phyloP scores from a whole-genome alignment of 164 flowering plant genomes.

The Piper longum region DNA sequence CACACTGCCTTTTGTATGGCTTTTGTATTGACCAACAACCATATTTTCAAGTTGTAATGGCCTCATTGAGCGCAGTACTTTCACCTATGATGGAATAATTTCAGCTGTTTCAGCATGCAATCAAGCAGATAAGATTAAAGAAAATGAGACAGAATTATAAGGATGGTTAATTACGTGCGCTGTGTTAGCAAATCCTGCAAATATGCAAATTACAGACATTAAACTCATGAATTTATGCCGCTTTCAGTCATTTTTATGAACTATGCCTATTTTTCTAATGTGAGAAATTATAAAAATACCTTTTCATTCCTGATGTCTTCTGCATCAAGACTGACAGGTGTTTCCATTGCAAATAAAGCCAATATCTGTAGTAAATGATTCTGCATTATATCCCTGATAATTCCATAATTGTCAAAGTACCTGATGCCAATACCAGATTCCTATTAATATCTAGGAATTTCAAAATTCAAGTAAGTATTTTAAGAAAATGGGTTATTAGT shows the following conservation, averaged over 20 bases:
- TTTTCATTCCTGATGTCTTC: conserved; percentile 94
- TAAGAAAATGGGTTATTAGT: neutral
- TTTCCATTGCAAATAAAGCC: conserved; percentile 97
- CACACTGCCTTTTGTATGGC: conserved; percentile 64
- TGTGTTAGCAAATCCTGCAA: too few species aligned
- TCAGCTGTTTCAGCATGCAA: neutral
- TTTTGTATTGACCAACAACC: conserved; percentile 78
- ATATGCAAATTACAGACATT: too few species aligned
- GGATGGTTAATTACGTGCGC: too few species aligned
- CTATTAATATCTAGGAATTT: neutral
- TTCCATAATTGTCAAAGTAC: conserved; percentile 85
- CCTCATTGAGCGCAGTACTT: conserved; percentile 90
- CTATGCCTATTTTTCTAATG: too few species aligned
- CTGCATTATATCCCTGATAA: conserved; percentile 94
- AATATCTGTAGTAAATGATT: conserved; percentile 90
- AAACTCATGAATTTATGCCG: too few species aligned
- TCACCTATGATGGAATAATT: conserved; percentile 35
- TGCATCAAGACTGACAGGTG: conserved; percentile 88
- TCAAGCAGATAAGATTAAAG: neutral
- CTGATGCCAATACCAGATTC: conserved; percentile 16
- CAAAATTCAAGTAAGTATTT: too few species aligned
- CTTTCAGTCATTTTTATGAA: too few species aligned
- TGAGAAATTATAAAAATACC: conserved; percentile 5
- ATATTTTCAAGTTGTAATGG: conserved; percentile 62
- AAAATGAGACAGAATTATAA: neutral